phyloP scores from a whole-genome alignment of 192 early-diverging fungal genomes.

The Dispira simplex region DNA sequence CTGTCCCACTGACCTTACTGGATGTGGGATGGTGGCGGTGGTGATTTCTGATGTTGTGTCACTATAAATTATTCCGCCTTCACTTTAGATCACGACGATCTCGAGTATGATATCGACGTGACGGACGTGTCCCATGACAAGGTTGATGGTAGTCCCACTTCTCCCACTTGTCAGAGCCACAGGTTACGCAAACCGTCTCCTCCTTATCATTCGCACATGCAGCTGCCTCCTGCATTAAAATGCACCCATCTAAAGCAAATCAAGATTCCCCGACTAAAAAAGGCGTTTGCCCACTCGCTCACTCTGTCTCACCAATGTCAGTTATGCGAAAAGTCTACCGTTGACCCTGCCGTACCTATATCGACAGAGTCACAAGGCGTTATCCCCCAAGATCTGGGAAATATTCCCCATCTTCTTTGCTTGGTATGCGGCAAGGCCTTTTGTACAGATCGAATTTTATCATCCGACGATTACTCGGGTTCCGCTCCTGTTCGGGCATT shows the following conservation, averaged over 20 bases:
- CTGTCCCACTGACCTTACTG: too few relatives aligned
- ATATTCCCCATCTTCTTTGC: not conserved
- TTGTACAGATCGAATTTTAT: not conserved
- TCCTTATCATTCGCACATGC: not conserved
- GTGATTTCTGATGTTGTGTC: not conserved
- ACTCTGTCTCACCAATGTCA: not conserved
- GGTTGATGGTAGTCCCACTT: not conserved
- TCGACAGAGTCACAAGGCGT: not conserved
- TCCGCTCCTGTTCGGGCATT: too few relatives aligned
- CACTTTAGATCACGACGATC: not conserved
- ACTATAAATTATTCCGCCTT: not conserved
- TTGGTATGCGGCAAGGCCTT: slow-evolving; percentile 8
- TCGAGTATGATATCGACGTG: not conserved
- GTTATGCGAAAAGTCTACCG: not conserved
- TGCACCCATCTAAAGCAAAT: slow-evolving; percentile 7
- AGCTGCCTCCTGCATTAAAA: not conserved
- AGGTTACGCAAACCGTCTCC: not conserved
- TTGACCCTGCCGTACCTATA: not conserved
- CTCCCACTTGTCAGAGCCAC: not conserved
- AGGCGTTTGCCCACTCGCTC: not conserved
- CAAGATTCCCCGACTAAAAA: slow-evolving; percentile 8
- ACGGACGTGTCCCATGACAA: not conserved
- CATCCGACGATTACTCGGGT: too few relatives aligned
- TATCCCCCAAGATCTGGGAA: not conserved
- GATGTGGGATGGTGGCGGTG: too few relatives aligned